Percentiles rank a stretch among this genome's conserved stretches.
phyloP scores from a whole-genome alignment of 164 flowering plant species.

The Vitis vinifera region DNA sequence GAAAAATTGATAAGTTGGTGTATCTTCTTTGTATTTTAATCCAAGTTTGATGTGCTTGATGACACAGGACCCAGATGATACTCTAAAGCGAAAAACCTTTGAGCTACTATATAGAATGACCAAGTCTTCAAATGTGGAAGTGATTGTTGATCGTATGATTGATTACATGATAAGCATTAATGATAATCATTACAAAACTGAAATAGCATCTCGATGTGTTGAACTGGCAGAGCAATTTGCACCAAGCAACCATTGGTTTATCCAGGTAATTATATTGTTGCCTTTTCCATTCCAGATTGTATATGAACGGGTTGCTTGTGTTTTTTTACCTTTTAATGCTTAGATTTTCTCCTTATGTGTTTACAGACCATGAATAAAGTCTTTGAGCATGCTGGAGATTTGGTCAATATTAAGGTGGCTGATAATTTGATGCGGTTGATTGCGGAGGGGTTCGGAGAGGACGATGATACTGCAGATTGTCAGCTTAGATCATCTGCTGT shows the following conservation, averaged over 20 bases:
- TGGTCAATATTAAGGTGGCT: constrained; percentile 85
- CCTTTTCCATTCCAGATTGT: constrained; percentile 1
- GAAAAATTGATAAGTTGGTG: background rate
- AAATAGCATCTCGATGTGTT: constrained; percentile 95
- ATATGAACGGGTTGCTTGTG: background rate
- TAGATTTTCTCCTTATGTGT: constrained; percentile 8
- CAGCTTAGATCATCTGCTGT: constrained; percentile 97
- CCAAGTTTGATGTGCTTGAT: constrained; percentile 7
- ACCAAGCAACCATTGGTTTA: constrained; percentile 98
- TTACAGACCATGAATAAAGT: constrained; percentile 97
- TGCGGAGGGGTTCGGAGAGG: constrained; percentile 98
- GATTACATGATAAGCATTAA: constrained; percentile 94
- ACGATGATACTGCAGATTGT: constrained; percentile 83
- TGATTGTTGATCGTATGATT: constrained; percentile 97
- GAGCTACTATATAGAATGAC: constrained; percentile 95
- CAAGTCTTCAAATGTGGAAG: constrained; percentile 96
- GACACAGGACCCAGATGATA: constrained; percentile 96
- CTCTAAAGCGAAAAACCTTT: constrained; percentile 96
- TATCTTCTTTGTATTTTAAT: background rate
- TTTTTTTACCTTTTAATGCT: background rate
- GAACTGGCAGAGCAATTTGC: constrained; percentile 99
- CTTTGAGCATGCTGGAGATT: constrained; percentile 99
- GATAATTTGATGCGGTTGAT: constrained; percentile 95
- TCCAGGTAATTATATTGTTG: constrained; percentile 57
- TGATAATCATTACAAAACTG: constrained; percentile 93